These are phyloP conservation scores for Botrytis cinerea DNA, from an alignment of 2,329 filamentous ascomycete genomes.

Conservation along the genomic window DNA sequence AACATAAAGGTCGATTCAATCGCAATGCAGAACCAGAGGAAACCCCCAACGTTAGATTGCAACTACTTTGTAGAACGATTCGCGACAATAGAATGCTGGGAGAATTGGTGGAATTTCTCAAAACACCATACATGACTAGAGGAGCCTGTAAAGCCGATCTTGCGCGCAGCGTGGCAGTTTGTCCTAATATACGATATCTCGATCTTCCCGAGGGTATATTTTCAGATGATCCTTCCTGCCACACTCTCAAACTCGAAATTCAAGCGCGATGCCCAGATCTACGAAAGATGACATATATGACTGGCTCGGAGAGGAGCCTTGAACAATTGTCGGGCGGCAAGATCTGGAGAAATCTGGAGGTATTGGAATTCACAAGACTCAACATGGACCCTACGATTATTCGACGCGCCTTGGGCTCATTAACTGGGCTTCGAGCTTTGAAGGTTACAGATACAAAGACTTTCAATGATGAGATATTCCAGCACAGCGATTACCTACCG, in stretches of 20 bases:
- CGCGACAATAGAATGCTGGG: conserved; percentile 73
- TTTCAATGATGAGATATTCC: conserved; percentile 77
- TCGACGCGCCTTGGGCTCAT: conserved; percentile 67
- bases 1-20: conserved; percentile 70
- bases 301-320: conserved; percentile 76
- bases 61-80: conserved; percentile 78
- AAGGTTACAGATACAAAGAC: conserved; percentile 70
- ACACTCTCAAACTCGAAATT: conserved; percentile 78
- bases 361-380: conserved; percentile 68
- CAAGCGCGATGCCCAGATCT: conserved; percentile 81
- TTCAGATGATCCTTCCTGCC: conserved; percentile 73
- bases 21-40: conserved; percentile 80
- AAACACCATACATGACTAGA: conserved; percentile 92
- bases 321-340: conserved; percentile 65
- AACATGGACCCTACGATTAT: conserved; percentile 70
- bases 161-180: conserved; percentile 79
- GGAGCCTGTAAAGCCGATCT: conserved; percentile 80
- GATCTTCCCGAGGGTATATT: conserved; percentile 89
- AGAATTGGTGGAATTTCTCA: conserved; percentile 72
- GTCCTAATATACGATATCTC: conserved; percentile 83
- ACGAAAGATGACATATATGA: conserved; percentile 83
- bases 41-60: conserved; percentile 72
- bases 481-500: conserved; percentile 63
- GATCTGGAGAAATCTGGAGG: conserved; percentile 70
- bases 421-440: conserved; percentile 70